A percentile compares a stretch with the other conserved stretches of the same genome.
phyloP scores from a whole-genome alignment of 257 asterid genomes.

The Fraxinus anomala region DNA sequence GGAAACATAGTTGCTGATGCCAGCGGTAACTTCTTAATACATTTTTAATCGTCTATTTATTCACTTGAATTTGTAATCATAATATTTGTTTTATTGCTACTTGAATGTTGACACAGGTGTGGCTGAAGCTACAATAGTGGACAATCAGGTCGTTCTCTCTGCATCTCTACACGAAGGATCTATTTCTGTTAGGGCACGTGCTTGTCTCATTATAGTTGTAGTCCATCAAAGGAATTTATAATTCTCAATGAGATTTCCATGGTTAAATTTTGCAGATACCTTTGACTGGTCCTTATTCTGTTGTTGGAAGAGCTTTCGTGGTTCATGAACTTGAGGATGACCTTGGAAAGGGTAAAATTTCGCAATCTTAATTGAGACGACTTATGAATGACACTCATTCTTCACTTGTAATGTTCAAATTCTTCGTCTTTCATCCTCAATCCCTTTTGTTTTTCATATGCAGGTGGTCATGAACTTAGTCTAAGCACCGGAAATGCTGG shows the following conservation, averaged over 20 bases:
- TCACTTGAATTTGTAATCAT: not conserved
- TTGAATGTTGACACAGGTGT: constrained; percentile 54
- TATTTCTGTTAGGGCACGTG: not conserved
- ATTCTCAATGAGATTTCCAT: not conserved
- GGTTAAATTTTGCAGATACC: constrained; percentile 58
- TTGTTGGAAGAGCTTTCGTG: constrained; percentile 91
- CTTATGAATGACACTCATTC: not conserved
- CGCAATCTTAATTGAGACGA: not conserved
- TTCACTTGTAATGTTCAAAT: constrained; percentile 11
- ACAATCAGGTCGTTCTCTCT: constrained; percentile 57
- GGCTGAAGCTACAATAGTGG: constrained; percentile 87
- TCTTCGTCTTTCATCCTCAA: not conserved
- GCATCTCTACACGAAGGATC: not conserved
- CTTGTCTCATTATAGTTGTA: constrained; percentile 1
- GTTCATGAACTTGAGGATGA: constrained; percentile 96
- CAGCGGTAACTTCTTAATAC: constrained; percentile 53
- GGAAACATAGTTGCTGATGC: constrained; percentile 98
- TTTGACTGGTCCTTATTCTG: constrained; percentile 76
- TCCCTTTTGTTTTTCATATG: constrained; percentile 4
- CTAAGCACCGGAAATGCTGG: constrained; percentile 95
- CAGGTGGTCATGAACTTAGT: constrained; percentile 97
- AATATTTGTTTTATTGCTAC: not conserved
- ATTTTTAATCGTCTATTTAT: not conserved
- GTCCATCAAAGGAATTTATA: not conserved
- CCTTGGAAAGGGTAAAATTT: constrained; percentile 82